Evolutionary conservation across 78 protist species (phyloP).

Genomic region (Mastigamoeba balamuthi): DNA sequence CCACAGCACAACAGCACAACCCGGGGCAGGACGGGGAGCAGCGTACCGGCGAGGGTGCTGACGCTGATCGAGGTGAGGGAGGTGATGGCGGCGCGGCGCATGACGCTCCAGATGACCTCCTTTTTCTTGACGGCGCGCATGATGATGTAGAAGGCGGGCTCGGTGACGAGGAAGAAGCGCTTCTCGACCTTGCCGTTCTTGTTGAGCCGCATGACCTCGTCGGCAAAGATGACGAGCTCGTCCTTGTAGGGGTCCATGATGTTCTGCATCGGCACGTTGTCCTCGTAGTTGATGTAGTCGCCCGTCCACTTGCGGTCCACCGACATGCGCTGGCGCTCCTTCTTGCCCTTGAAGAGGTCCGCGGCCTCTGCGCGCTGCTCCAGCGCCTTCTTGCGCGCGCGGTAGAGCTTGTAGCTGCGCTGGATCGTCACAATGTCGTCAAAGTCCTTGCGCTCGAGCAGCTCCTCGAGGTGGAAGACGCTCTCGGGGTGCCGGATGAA

Average conservation of each 20-base stretch:
- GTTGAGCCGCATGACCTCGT: conserved; percentile 19
- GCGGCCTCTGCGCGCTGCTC: conserved; percentile 55
- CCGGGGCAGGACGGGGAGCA: too few species aligned
- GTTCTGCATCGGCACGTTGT: conserved; percentile 41
- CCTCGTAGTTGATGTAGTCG: conserved; percentile 54
- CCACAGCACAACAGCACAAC: too few species aligned
- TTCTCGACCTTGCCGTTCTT: conserved; percentile 35
- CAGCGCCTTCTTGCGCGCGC: conserved; percentile 49
- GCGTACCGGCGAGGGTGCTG: too few species aligned
- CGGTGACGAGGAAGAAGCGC: conserved; percentile 29
- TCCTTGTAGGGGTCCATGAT: conserved; percentile 47
- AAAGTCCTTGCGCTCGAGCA: conserved; percentile 38
- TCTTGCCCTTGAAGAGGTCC: conserved; percentile 41
- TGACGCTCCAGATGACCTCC: neutral
- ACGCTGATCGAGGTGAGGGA: too few species aligned
- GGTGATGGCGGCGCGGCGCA: neutral
- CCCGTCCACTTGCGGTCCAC: conserved; percentile 39
- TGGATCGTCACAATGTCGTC: conserved; percentile 39
- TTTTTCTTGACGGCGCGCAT: conserved; percentile 44
- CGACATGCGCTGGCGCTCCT: conserved; percentile 52
- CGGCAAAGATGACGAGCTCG: conserved; percentile 49
- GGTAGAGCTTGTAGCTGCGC: conserved; percentile 36
- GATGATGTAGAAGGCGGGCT: conserved; percentile 43
- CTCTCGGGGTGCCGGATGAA: conserved; percentile 75
- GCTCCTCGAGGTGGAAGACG: conserved; percentile 47